Evolutionary conservation across 2,329 filamentous ascomycete species (phyloP).

Genomic region (Neofusicoccum sp.): DNA sequence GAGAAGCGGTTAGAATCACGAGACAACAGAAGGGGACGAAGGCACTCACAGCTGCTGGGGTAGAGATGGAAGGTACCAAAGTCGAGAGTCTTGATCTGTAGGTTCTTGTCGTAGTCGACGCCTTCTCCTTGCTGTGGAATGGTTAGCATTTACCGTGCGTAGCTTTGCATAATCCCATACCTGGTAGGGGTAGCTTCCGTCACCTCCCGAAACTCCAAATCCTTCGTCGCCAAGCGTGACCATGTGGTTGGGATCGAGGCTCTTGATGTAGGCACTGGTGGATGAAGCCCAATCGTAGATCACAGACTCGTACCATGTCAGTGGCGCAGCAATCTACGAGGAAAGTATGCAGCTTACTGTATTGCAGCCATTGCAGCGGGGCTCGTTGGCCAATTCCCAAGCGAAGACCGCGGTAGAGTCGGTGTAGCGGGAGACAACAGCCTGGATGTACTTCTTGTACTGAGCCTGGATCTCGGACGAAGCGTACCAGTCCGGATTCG

Average conservation of each 20-base stretch:
- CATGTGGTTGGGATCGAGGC: conserved; percentile 62
- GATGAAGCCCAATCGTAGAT: conserved; percentile 62
- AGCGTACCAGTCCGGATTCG: conserved; percentile 60
- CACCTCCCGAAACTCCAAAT: conserved; percentile 47
- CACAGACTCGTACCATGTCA: conserved; percentile 40
- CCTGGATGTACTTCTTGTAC: conserved; percentile 64
- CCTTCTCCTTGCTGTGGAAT: conserved; percentile 48
- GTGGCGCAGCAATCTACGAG: neutral
- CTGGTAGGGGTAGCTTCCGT: conserved; percentile 56
- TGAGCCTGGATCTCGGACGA: conserved; percentile 50
- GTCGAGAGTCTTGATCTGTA: conserved; percentile 57
- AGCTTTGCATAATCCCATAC: neutral
- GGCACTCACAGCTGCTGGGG: conserved; percentile 46
- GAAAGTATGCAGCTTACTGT: conserved; percentile 31
- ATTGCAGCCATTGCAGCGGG: conserved; percentile 63
- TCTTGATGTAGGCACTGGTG: conserved; percentile 65
- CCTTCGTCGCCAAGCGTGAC: conserved; percentile 68
- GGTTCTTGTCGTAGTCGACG: conserved; percentile 54
- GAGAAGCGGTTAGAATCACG: conserved; percentile 21
- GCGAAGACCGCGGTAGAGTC: conserved; percentile 63
- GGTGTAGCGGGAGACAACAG: conserved; percentile 62
- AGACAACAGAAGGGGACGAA: neutral
- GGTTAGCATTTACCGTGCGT: neutral
- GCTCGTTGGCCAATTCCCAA: conserved; percentile 71
- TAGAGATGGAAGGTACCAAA: conserved; percentile 61